These are phyloP conservation scores for Ceratocystis destructans DNA, from an alignment of 2,329 filamentous ascomycete species.

Conservation along the genomic window DNA sequence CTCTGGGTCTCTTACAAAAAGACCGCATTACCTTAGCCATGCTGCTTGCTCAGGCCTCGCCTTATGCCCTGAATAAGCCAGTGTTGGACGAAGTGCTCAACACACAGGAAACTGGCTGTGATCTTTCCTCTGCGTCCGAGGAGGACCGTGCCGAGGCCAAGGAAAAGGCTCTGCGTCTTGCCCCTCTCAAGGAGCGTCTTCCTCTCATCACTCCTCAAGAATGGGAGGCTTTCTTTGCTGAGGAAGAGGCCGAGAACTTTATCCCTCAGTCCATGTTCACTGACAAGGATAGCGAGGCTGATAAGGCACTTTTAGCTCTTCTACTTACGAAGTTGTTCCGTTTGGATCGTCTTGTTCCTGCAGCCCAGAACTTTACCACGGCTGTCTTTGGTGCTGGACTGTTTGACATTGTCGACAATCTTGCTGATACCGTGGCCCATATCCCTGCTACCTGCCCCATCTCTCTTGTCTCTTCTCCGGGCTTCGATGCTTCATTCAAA, in stretches of 20 bases:
- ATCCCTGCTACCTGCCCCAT: slow-evolving; percentile 76
- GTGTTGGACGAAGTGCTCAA: slow-evolving; percentile 81
- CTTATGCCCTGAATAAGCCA: slow-evolving; percentile 84
- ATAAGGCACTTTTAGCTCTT: slow-evolving; percentile 69
- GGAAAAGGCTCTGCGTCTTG: slow-evolving; percentile 51
- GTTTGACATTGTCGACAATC: slow-evolving; percentile 72
- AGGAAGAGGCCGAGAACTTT: slow-evolving; percentile 74
- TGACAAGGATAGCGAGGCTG: slow-evolving; percentile 42
- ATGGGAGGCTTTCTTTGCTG: slow-evolving; percentile 72
- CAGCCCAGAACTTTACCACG: slow-evolving; percentile 78
- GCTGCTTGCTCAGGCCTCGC: slow-evolving; percentile 88
- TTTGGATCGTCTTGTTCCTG: slow-evolving; percentile 85
- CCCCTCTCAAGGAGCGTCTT: slow-evolving; percentile 59
- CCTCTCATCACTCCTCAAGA: slow-evolving; percentile 45
- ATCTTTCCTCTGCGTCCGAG: slow-evolving; percentile 43
- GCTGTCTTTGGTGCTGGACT: slow-evolving; percentile 73
- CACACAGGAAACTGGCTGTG: slow-evolving; percentile 57
- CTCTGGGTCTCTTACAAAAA: slow-evolving; percentile 79
- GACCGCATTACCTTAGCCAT: slow-evolving; percentile 90
- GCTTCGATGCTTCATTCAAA: slow-evolving; percentile 98
- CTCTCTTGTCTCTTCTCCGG: slow-evolving; percentile 83
- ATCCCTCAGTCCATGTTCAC: slow-evolving; percentile 63
- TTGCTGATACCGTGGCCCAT: slow-evolving; percentile 71
- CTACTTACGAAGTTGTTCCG: slow-evolving; percentile 89
- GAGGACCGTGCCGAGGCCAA: slow-evolving; percentile 50